Evolutionary conservation across 176 grass and related monocot genomes (phyloP).

Genomic region (Oryza officinalis): DNA sequence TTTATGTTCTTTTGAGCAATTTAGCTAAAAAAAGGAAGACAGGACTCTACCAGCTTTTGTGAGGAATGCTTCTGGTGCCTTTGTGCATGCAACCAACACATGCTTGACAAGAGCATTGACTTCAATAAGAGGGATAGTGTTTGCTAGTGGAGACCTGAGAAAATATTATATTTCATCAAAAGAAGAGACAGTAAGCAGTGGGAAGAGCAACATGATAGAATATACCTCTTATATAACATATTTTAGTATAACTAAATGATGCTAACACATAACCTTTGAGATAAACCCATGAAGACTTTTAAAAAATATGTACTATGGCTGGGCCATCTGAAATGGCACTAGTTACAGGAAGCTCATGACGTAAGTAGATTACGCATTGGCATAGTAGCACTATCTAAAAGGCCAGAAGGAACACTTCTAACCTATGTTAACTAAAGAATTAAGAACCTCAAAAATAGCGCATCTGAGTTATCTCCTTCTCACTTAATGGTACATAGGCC

Average conservation of each 20-base stretch:
- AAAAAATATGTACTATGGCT: not conserved
- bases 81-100: conserved; percentile 52
- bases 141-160: conserved; percentile 66
- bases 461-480: not conserved
- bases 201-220: conserved; percentile 34
- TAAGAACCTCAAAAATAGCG: too few species aligned
- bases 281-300: not conserved
- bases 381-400: not conserved
- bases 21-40: not conserved
- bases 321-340: not conserved
- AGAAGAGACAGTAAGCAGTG: conserved; percentile 27
- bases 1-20: not conserved
- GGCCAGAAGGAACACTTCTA: not conserved
- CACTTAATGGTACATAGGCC: conserved; percentile 6
- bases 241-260: conserved; percentile 15
- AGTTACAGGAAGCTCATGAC: not conserved
- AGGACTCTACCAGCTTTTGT: conserved; percentile 35
- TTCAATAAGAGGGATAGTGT: conserved; percentile 53
- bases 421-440: not conserved
- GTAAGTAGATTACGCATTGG: conserved; percentile 1
- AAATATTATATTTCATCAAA: conserved; percentile 26
- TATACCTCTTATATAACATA: conserved; percentile 10
- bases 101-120: conserved; percentile 50
- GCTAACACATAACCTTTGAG: not conserved
- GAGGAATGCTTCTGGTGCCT: conserved; percentile 37